phyloP scores from a whole-genome alignment of 495 filamentous ascomycete species.

The Xylaria sp. region DNA sequence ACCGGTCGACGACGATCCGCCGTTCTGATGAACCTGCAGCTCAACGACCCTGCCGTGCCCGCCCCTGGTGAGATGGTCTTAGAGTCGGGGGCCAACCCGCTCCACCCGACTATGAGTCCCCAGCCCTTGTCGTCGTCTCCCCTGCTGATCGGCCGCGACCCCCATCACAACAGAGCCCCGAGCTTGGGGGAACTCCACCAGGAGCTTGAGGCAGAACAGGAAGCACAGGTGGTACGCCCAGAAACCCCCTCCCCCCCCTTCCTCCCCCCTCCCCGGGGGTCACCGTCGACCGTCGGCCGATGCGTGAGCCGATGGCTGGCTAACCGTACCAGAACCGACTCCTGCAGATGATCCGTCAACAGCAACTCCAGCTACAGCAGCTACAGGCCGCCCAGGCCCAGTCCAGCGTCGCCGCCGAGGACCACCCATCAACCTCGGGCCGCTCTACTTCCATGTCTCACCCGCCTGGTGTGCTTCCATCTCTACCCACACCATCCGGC shows the following conservation, averaged over 20 bases:
- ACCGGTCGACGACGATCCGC: slow-evolving; percentile 69
- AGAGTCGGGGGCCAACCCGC: slow-evolving; percentile 44
- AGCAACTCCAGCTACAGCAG: slow-evolving; percentile 82
- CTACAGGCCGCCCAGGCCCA: slow-evolving; percentile 58
- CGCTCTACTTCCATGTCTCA: slow-evolving; percentile 60
- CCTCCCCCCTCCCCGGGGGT: too few species aligned
- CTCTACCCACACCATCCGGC: slow-evolving; percentile 35
- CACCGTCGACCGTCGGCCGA: neutral
- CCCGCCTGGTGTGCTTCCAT: slow-evolving; percentile 31
- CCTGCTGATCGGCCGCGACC: slow-evolving; percentile 61
- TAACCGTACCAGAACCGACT: slow-evolving; percentile 76
- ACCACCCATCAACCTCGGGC: slow-evolving; percentile 70
- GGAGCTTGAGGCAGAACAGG: slow-evolving; percentile 92
- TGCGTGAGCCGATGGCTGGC: neutral
- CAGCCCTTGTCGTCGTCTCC: slow-evolving; percentile 64
- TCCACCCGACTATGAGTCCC: slow-evolving; percentile 61
- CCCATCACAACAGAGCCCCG: slow-evolving; percentile 70
- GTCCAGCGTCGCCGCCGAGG: slow-evolving; percentile 66
- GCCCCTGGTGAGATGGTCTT: slow-evolving; percentile 68
- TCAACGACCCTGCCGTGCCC: slow-evolving; percentile 70
- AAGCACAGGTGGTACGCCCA: slow-evolving; percentile 79
- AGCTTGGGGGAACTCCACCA: slow-evolving; percentile 96
- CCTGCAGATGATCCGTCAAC: slow-evolving; percentile 84
- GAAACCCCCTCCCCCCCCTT: too few species aligned
- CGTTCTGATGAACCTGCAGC: slow-evolving; percentile 74